These are phyloP conservation scores for Stagonosporopsis rhizophila DNA, from an alignment of 2,329 filamentous ascomycete species.

Conservation along the genomic window DNA sequence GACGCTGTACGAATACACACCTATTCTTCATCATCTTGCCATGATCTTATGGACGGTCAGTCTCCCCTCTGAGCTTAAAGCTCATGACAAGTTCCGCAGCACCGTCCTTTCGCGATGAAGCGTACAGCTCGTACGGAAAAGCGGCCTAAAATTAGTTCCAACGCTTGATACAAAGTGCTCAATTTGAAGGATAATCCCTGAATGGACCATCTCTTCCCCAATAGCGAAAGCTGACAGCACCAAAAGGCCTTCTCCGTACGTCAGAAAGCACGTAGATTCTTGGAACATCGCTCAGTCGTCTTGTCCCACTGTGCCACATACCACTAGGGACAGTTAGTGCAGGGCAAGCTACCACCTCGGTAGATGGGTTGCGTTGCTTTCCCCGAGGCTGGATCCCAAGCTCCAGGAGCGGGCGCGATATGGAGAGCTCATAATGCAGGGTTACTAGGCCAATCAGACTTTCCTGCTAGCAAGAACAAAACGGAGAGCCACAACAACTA, in stretches of 20 bases:
- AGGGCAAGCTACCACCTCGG: conserved; percentile 9
- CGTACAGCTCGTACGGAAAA: background rate
- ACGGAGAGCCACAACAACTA: background rate
- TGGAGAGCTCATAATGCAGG: background rate
- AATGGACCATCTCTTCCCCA: background rate
- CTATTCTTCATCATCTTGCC: background rate
- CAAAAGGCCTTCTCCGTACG: background rate
- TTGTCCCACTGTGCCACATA: background rate
- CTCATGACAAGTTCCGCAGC: background rate
- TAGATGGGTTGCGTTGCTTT: conserved; percentile 11
- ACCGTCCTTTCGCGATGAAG: background rate
- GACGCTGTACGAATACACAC: conserved; percentile 13
- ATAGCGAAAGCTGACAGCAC: background rate
- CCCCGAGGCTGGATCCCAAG: background rate
- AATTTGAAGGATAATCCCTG: background rate
- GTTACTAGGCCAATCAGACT: conserved; percentile 1
- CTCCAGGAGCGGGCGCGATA: background rate
- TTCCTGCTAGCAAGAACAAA: background rate
- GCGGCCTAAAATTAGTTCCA: background rate
- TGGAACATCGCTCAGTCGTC: background rate
- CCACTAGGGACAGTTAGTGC: background rate
- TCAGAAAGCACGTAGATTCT: background rate
- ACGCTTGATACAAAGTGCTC: background rate
- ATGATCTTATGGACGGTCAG: background rate
- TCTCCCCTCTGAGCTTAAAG: background rate